Percentiles rank a stretch among this genome's conserved stretches.
Evolutionary conservation across 805 yeast genomes (phyloP).

Genomic region (Ascoidea rubescens): DNA sequence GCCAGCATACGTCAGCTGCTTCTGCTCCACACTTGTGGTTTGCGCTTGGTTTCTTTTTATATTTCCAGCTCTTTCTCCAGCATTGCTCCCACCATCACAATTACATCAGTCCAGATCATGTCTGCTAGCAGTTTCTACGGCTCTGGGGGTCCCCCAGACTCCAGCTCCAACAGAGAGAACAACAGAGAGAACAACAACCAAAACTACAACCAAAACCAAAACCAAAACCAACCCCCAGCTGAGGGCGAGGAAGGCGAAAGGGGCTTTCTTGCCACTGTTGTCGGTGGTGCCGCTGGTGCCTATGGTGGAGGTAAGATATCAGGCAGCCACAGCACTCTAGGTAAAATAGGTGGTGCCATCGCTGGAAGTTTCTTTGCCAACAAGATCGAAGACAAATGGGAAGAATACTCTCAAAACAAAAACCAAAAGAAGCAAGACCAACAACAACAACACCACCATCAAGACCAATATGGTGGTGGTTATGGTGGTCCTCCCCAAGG

Average conservation of each 20-base stretch:
- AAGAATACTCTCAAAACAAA: neutral
- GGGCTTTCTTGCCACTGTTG: conserved; percentile 29
- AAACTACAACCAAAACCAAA: neutral
- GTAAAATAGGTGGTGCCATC: conserved; percentile 37
- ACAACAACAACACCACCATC: no score
- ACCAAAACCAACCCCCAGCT: conserved; percentile 9
- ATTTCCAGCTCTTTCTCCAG: no score
- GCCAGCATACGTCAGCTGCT: no score
- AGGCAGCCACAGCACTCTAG: conserved; percentile 28
- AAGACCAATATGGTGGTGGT: neutral
- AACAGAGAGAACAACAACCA: no score
- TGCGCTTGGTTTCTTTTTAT: no score
- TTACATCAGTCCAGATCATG: no score
- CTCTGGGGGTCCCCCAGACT: no score
- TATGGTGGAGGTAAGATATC: conserved; percentile 30
- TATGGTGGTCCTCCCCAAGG: neutral
- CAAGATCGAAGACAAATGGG: conserved; percentile 25
- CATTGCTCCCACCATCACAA: no score
- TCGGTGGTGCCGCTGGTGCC: conserved; percentile 43
- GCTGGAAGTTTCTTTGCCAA: conserved; percentile 42
- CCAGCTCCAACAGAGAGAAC: no score
- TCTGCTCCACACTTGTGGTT: no score
- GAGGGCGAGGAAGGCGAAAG: conserved; percentile 18
- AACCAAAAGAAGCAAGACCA: neutral
- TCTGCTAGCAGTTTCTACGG: no score